phyloP scores from a whole-genome alignment of 2,329 filamentous ascomycete species.

The Waltergamsia citrina region DNA sequence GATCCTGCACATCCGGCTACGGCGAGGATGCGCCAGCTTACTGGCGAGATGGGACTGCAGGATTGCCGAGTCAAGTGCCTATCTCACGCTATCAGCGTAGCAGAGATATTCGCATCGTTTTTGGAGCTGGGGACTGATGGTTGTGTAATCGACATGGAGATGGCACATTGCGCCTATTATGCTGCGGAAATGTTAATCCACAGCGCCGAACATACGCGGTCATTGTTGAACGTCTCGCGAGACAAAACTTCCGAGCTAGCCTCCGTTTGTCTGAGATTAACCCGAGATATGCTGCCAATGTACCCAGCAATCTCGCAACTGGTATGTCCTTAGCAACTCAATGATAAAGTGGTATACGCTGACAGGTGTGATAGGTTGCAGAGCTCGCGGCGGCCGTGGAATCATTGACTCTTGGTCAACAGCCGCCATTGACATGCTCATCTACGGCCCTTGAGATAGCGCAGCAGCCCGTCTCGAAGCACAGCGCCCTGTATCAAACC shows the following conservation, averaged over 20 bases:
- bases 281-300: not conserved
- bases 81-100: not conserved
- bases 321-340: not conserved
- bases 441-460: not conserved
- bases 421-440: not conserved
- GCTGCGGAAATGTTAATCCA: slow-evolving; percentile 1
- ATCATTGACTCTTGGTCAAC: not conserved
- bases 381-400: slow-evolving; percentile 1
- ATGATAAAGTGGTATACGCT: not conserved
- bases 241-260: not conserved
- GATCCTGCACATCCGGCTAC: not conserved
- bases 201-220: not conserved
- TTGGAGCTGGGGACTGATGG: not conserved
- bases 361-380: not conserved
- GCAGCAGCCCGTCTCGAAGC: not conserved
- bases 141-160: slow-evolving; percentile 4
- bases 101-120: slow-evolving; percentile 1
- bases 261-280: not conserved
- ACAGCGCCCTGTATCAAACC: slow-evolving; percentile 2
- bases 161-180: slow-evolving; percentile 4
- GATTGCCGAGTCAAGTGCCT: slow-evolving; percentile 3
- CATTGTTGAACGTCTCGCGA: not conserved
- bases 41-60: not conserved
- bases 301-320: not conserved
- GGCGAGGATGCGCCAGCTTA: not conserved